These are phyloP conservation scores for Russula griseocarnosa DNA, from an alignment of 768 basidiomycete genomes.

Conservation along the genomic window DNA sequence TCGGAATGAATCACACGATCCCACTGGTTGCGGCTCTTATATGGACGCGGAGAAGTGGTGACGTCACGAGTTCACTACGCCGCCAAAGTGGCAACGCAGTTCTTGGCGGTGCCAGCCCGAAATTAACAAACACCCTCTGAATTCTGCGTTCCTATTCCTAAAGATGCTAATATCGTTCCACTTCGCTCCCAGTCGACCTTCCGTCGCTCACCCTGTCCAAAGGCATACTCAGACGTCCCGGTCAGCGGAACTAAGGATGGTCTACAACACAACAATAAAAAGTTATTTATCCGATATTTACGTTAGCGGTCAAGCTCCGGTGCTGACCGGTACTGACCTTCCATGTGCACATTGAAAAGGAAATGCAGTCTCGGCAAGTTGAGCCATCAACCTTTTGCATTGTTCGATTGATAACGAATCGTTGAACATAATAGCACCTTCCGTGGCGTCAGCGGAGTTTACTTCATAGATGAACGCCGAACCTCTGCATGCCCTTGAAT, in stretches of 20 bases:
- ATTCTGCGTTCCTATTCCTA: not conserved
- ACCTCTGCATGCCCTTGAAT: slow-evolving; percentile 97
- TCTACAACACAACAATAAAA: slow-evolving; percentile 29
- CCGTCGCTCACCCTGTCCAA: not conserved
- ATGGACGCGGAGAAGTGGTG: slow-evolving; percentile 7
- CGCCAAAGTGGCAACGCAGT: not conserved
- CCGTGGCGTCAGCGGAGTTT: not conserved
- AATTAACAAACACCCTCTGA: not conserved
- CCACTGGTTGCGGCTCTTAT: slow-evolving; percentile 28
- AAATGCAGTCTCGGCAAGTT: slow-evolving; percentile 67
- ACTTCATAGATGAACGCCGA: slow-evolving; percentile 6
- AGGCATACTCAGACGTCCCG: slow-evolving; percentile 28
- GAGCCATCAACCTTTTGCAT: slow-evolving; percentile 61
- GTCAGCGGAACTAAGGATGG: slow-evolving; percentile 55
- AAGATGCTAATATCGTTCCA: slow-evolving; percentile 10
- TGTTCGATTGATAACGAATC: slow-evolving; percentile 67
- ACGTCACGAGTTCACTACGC: slow-evolving; percentile 24
- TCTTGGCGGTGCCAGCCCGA: not conserved
- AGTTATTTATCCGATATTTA: not conserved
- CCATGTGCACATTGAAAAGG: slow-evolving; percentile 99
- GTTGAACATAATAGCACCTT: slow-evolving; percentile 98
- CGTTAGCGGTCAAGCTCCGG: slow-evolving; percentile 11
- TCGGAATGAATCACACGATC: slow-evolving; percentile 13
- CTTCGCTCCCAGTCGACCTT: slow-evolving; percentile 20
- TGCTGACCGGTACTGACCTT: slow-evolving; percentile 47